A percentile compares a stretch with the other conserved stretches of the same genome.
Evolutionary conservation across 2,329 filamentous ascomycete genomes (phyloP).

Genomic region (Aspergillus aculeatinus): DNA sequence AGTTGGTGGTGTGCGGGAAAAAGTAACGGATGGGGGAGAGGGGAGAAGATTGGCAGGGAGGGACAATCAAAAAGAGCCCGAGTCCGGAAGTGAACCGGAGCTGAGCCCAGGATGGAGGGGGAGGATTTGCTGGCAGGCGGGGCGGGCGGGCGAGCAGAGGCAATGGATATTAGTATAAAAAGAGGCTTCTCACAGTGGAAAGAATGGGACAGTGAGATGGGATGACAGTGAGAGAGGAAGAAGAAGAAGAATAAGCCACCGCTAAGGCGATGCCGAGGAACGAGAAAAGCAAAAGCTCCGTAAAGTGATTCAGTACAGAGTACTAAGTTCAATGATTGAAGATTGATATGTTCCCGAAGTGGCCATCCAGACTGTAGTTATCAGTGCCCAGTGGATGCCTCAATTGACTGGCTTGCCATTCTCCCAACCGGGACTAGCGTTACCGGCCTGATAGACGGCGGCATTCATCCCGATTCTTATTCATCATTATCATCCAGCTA

Average conservation of each 20-base stretch:
- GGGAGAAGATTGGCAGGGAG: neutral
- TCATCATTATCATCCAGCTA: neutral
- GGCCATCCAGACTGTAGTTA: too few species aligned
- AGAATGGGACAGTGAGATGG: neutral
- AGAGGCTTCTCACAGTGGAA: neutral
- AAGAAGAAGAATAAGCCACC: neutral
- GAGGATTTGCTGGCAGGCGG: constrained; percentile 17
- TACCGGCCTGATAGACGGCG: neutral
- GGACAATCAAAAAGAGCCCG: neutral
- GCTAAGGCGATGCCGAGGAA: neutral
- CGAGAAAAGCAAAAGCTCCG: neutral
- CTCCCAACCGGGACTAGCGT: neutral
- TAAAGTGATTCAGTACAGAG: neutral
- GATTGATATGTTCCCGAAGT: too few species aligned
- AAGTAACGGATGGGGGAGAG: neutral
- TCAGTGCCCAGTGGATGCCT: too few species aligned
- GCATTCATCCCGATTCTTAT: neutral
- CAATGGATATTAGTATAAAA: neutral
- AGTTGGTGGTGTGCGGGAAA: neutral
- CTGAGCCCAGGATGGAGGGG: neutral
- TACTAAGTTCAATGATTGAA: too few species aligned
- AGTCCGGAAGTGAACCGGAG: neutral
- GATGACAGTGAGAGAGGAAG: neutral
- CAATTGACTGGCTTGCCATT: too few species aligned
- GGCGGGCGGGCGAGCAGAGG: neutral